Evolutionary conservation across 805 yeast species (phyloP), one percentile per base, ranked within the genome.

Genomic region (Candida manassasensis): DNA sequence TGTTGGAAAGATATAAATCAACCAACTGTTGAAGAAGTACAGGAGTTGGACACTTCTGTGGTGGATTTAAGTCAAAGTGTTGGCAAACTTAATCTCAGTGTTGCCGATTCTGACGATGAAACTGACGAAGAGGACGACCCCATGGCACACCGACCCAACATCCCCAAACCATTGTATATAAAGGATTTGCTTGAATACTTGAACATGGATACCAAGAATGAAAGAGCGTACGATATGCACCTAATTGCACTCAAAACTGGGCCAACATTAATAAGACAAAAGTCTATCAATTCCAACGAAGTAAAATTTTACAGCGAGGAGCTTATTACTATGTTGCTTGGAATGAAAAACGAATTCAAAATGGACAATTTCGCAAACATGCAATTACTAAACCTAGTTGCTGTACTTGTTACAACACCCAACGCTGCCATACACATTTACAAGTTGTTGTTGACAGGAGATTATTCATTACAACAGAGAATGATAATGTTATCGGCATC

Each of bases 401-500:
- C 93, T 2, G 64, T 86, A 1, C 61, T 84, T 12, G 79, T 73
- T 0, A 63, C 79, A 0, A 67, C 67, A 32, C 63, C 69, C 3
- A 36, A 37, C 2, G 47, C 65, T 2, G 77, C 86, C 0, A 50
- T 61, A 1, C 65, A 69, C 18, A 51, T 79, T 0, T 56, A 74
- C 27, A 51, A 63, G 18, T 53, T 80, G 12, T 60, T 88, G 12
- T 61, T 76, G 22, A 66, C 71, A 0, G 88, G 89, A 0, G 98
- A 90, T 49, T 77, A 82, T 42, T 86, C 95, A 0, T 54, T 93
- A 13, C 93, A 84, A 41, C 89, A 81, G 40, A 59, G 97, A 32
- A 67, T 89, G 59, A 60, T 75, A 19, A 65, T 89, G 6, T 55
- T 93, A 13, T 75, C 89, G 4, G 62, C 84, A 0, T 51, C 86